Percentiles rank a stretch among this genome's conserved stretches.
These are phyloP conservation scores for Diaporthe batatas DNA, from an alignment of 2,329 filamentous ascomycete genomes.

Conservation along the genomic window DNA sequence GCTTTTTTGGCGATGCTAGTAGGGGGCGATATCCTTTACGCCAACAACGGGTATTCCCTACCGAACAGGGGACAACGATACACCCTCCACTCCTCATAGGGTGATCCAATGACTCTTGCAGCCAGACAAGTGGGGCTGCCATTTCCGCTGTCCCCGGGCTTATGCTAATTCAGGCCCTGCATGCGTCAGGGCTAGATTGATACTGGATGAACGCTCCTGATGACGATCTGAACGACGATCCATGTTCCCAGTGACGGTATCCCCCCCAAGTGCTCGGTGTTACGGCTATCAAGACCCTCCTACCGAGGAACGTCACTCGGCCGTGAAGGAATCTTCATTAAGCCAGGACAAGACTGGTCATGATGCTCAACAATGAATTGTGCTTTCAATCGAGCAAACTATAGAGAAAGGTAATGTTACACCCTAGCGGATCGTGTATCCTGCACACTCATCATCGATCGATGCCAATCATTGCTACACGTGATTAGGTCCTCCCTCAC, in stretches of 20 bases:
- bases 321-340: background rate
- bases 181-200: background rate
- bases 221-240: background rate
- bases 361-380: background rate
- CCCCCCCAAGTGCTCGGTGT: background rate
- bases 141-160: too few relatives aligned
- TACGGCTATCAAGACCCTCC: background rate
- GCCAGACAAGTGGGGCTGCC: too few relatives aligned
- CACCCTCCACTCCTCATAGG: background rate
- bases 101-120: background rate
- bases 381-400: too few relatives aligned
- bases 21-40: background rate
- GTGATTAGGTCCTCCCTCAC: too few relatives aligned
- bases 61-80: background rate
- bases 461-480: too few relatives aligned
- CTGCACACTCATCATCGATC: too few relatives aligned
- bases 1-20: constrained; percentile 11
- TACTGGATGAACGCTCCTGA: background rate
- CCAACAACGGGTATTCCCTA: background rate
- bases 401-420: too few relatives aligned
- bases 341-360: background rate
- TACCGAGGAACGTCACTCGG: background rate
- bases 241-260: background rate
- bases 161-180: background rate
- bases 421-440: too few relatives aligned